phyloP scores from a whole-genome alignment of 148 eudicot species.

The Heliamphora exappendiculata region DNA sequence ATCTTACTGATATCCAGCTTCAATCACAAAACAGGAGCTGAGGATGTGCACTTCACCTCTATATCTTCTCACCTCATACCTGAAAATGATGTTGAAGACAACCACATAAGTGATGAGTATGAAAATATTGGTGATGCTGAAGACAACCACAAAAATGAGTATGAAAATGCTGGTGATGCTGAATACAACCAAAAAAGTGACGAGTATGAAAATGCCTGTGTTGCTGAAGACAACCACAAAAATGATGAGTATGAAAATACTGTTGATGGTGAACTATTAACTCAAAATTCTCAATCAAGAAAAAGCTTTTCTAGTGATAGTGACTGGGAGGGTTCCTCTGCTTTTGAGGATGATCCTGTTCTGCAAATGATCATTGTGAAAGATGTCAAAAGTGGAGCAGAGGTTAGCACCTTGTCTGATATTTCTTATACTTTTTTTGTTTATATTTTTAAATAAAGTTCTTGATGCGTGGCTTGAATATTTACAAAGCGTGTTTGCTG shows the following conservation, averaged over 20 bases:
- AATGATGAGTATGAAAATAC: conserved; percentile 3
- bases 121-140: conserved; percentile 11
- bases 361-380: conserved; percentile 80
- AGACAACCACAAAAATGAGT: conserved; percentile 7
- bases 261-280: conserved; percentile 15
- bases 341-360: conserved; percentile 35
- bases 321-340: conserved; percentile 24
- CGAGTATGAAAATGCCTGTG: conserved; percentile 1
- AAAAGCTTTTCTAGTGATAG: conserved; percentile 16
- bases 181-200: conserved; percentile 13
- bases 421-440: neutral
- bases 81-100: conserved; percentile 33
- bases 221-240: conserved; percentile 15
- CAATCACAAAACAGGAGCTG: conserved; percentile 96
- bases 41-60: conserved; percentile 79
- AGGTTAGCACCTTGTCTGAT: conserved; percentile 39
- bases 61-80: conserved; percentile 28
- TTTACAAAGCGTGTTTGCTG: neutral
- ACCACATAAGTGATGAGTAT: conserved; percentile 10
- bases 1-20: conserved; percentile 36
- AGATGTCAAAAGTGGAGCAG: conserved; percentile 67
- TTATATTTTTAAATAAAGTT: neutral
- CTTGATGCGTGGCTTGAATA: neutral
- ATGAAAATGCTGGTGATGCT: conserved; percentile 6
- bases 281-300: conserved; percentile 18